These are phyloP conservation scores for Fusarium caatingaense DNA, from an alignment of 2,329 filamentous ascomycete species.

Conservation along the genomic window DNA sequence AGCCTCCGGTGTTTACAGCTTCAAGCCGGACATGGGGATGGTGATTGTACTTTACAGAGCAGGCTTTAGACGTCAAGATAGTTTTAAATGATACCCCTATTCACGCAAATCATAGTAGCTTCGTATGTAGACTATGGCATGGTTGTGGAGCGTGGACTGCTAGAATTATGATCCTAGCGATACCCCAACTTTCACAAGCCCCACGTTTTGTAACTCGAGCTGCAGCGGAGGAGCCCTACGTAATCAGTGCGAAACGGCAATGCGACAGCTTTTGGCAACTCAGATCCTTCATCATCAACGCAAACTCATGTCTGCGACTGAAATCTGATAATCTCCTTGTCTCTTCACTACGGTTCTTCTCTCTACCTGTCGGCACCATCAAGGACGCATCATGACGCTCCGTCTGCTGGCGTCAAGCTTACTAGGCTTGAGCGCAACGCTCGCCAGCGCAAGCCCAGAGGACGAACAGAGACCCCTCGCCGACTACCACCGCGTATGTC, in stretches of 20 bases:
- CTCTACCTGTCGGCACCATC: not conserved
- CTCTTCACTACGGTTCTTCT: not conserved
- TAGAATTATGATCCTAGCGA: not conserved
- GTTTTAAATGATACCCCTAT: slow-evolving; percentile 40
- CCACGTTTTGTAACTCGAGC: slow-evolving; percentile 15
- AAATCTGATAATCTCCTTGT: not conserved
- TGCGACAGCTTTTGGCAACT: slow-evolving; percentile 28
- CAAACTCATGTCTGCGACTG: not conserved
- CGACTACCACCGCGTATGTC: slow-evolving; percentile 50
- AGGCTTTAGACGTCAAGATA: slow-evolving; percentile 17
- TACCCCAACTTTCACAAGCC: slow-evolving; percentile 17
- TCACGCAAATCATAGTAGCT: not conserved
- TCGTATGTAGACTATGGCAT: not conserved
- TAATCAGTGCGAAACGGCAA: slow-evolving; percentile 29
- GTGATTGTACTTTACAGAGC: slow-evolving; percentile 59
- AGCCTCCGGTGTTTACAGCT: slow-evolving; percentile 93
- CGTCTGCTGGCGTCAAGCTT: slow-evolving; percentile 45
- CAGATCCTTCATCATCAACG: slow-evolving; percentile 4
- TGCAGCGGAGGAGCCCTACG: slow-evolving; percentile 24
- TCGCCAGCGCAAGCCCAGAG: slow-evolving; percentile 35
- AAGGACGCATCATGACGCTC: slow-evolving; percentile 41
- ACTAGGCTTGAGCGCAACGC: slow-evolving; percentile 41
- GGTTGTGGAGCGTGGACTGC: not conserved
- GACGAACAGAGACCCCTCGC: slow-evolving; percentile 44
- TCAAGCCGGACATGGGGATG: slow-evolving; percentile 95